Base-by-base conservation (phyloP, 73 alveolate species). In the Paraurostyla sp. region DNA sequence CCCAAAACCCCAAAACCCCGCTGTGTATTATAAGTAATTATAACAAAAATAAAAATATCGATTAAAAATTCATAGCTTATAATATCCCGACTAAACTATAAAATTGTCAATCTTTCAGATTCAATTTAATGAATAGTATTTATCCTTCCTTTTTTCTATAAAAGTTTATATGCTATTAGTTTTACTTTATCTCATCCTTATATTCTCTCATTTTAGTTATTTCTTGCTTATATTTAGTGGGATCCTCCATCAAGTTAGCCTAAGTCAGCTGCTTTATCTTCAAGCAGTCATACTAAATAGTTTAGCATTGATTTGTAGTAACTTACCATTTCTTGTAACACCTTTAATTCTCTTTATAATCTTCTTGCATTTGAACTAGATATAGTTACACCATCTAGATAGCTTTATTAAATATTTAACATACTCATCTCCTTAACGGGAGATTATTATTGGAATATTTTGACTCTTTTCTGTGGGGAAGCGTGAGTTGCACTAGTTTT, bases 361-460 rank as follows among this genome's bases (percentile, higher is more conserved):
- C 89, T 46, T 54, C 78, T 78, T 29, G 89, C 89, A 54, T 78
- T 78, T 2, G 89, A 78, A 54, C 78, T 78, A 16, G 89, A 78
- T 27, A 78, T 78, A 7, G 69, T 78, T 2, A 78, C 89, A 6
- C 89, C 89, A 78, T 78, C 89, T 78, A 78, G 13, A 23, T 4
- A 48, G 0, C 41, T n/a, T 7, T 7, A 32, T 32, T 51, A 32
- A 51, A 40, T 49, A 50, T 46, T 16, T 32, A 51, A 23, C 1
- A 16, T 78, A 78, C 89, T 54, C 2, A 78, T 23, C 35, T 78
- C 89, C 62, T 78, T 78, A 27, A 40, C 13, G 18, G 76, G 76
- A 9, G 89, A 43, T 7, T 29, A 40, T 36, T 51, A 48, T 33
- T 78, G 43, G 43, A 49, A 51, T 6, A 78, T 36, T 36, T 78